Percentiles rank a stretch among this genome's conserved stretches.
phyloP scores from a whole-genome alignment of 306 rosid genomes.

The Trifolium pratense region DNA sequence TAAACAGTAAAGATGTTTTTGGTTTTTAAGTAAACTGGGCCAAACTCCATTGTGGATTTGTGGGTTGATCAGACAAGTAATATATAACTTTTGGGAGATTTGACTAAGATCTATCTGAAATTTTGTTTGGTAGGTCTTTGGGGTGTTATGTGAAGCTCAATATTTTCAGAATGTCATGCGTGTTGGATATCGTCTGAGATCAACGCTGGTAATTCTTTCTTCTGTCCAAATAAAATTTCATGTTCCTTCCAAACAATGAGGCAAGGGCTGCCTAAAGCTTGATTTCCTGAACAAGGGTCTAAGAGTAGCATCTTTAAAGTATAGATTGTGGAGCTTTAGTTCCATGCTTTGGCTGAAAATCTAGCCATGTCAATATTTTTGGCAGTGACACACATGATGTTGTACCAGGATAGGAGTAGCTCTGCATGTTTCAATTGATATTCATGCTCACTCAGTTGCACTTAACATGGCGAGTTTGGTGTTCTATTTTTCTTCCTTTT shows the following conservation, averaged over 20 bases:
- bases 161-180: conserved; percentile 99
- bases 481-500: conserved; percentile 36
- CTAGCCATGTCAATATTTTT: conserved; percentile 15
- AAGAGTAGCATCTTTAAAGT: conserved; percentile 16
- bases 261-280: conserved; percentile 5
- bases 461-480: conserved; percentile 30
- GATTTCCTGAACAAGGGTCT: conserved; percentile 4
- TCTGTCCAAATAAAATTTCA: conserved; percentile 6
- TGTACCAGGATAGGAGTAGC: conserved; percentile 21
- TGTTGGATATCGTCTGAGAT: conserved; percentile 78
- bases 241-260: not conserved
- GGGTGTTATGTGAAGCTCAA: conserved; percentile 93
- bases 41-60: not conserved
- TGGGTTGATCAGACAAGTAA: conserved; percentile 21
- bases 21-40: conserved; percentile 17
- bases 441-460: conserved; percentile 32
- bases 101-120: conserved; percentile 35
- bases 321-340: conserved; percentile 30
- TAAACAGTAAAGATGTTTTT: conserved; percentile 20
- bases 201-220: conserved; percentile 76
- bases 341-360: conserved; percentile 22
- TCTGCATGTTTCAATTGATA: conserved; percentile 22
- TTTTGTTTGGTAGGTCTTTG: conserved; percentile 62
- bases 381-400: not conserved
- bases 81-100: conserved; percentile 19